Conservation (phyloP, 2,329 filamentous ascomycete species). For the Trichoderma endophyticum region DNA sequence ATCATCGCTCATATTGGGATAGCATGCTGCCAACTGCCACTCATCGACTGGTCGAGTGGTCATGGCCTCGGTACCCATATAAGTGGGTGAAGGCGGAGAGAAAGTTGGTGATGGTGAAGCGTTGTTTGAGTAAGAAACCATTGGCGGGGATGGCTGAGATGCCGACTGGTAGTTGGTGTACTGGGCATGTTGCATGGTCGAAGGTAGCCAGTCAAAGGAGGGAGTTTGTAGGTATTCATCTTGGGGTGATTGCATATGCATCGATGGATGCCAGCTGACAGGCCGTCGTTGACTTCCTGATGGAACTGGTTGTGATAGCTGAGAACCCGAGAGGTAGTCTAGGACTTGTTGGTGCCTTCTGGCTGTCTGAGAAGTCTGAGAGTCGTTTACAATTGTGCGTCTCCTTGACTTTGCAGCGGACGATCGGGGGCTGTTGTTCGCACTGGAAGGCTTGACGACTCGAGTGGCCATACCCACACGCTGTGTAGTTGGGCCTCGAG, state of each 20-base stretch:
- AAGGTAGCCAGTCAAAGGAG: conserved; percentile 39
- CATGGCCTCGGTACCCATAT: conserved; percentile 36
- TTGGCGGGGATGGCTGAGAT: conserved; percentile 50
- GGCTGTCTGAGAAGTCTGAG: conserved; percentile 33
- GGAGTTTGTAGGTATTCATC: conserved; percentile 38
- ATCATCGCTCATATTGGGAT: conserved; percentile 25
- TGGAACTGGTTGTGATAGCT: not conserved
- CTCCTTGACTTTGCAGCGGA: conserved; percentile 48
- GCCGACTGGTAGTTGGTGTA: conserved; percentile 41
- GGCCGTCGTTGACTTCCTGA: conserved; percentile 48
- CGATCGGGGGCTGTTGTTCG: conserved; percentile 65
- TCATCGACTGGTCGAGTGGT: conserved; percentile 40
- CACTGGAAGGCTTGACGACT: conserved; percentile 62
- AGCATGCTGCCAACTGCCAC: conserved; percentile 35
- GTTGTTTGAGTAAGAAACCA: conserved; percentile 55
- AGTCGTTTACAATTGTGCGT: conserved; percentile 55
- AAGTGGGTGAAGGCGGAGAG: conserved; percentile 52
- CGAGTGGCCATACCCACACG: conserved; percentile 52
- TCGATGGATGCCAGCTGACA: conserved; percentile 72
- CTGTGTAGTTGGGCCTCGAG: conserved; percentile 50
- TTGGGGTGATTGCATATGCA: conserved; percentile 43
- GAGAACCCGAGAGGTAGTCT: conserved; percentile 31
- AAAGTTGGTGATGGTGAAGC: conserved; percentile 54
- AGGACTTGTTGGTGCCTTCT: conserved; percentile 47
- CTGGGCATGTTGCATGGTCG: conserved; percentile 38